A percentile compares a stretch with the other conserved stretches of the same genome.
phyloP scores from a whole-genome alignment of 106 monocot genomes.

The Gastrodia elata region DNA sequence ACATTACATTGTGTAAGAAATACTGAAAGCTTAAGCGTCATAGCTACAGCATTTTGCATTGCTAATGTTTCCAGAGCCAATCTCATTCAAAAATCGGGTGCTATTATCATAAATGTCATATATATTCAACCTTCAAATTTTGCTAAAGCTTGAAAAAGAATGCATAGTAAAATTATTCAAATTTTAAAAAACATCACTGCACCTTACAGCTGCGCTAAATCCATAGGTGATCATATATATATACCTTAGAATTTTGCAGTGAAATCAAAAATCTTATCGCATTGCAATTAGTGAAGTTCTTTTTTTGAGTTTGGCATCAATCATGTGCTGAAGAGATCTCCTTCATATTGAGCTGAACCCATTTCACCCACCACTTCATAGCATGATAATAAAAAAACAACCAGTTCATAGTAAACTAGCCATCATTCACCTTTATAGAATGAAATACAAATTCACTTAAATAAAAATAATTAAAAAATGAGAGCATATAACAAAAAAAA shows the following conservation, averaged over 20 bases:
- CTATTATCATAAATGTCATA: slow-evolving; percentile 16
- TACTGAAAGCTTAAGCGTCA: slow-evolving; percentile 58
- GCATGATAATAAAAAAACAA: too few species aligned
- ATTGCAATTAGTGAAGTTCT: slow-evolving; percentile 85
- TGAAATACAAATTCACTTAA: too few species aligned
- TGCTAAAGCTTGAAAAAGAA: neutral
- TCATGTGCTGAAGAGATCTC: too few species aligned
- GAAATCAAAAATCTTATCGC: slow-evolving; percentile 36
- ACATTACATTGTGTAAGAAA: too few species aligned
- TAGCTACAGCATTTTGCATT: slow-evolving; percentile 52
- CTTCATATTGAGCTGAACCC: too few species aligned
- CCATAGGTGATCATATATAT: slow-evolving; percentile 61
- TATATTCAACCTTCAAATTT: neutral
- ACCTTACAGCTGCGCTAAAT: slow-evolving; percentile 86
- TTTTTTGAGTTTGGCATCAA: slow-evolving; percentile 53
- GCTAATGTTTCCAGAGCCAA: slow-evolving; percentile 52
- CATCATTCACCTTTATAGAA: too few species aligned
- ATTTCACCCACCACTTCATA: too few species aligned
- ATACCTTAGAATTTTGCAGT: neutral
- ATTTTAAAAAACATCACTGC: neutral
- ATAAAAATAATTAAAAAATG: too few species aligned
- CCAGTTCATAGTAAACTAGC: too few species aligned
- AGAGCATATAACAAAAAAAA: too few species aligned
- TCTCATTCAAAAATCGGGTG: slow-evolving; percentile 76
- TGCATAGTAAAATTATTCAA: neutral